Percentiles rank a stretch among this genome's conserved stretches.
phyloP scores from a whole-genome alignment of 495 filamentous ascomycete species.

The Neurospora sp. region DNA sequence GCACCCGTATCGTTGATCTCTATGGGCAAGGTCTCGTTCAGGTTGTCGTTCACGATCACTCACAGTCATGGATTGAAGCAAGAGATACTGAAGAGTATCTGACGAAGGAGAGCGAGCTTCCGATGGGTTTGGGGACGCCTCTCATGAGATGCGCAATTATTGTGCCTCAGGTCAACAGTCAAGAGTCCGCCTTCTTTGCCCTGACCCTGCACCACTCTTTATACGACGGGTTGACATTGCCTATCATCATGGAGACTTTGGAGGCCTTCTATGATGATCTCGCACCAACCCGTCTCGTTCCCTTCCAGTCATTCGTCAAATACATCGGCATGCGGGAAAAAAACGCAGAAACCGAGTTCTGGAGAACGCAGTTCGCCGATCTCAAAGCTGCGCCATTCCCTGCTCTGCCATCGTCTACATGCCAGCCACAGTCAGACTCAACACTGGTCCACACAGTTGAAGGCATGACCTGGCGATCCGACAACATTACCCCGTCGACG shows the following conservation, averaged over 20 bases:
- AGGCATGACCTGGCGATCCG: constrained; percentile 28
- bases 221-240: constrained; percentile 59
- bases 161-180: constrained; percentile 18
- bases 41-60: constrained; percentile 24
- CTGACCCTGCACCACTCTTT: constrained; percentile 58
- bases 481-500: constrained; percentile 43
- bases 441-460: constrained; percentile 32
- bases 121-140: constrained; percentile 43
- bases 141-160: constrained; percentile 44
- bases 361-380: constrained; percentile 34
- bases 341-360: constrained; percentile 23
- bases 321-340: constrained; percentile 27
- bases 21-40: constrained; percentile 37
- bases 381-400: constrained; percentile 49
- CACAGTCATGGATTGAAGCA: background rate
- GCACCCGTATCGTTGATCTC: constrained; percentile 47
- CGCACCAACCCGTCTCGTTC: constrained; percentile 30
- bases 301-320: constrained; percentile 35
- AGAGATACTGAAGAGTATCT: constrained; percentile 26
- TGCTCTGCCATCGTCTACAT: constrained; percentile 41
- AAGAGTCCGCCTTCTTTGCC: constrained; percentile 39
- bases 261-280: constrained; percentile 25
- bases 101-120: constrained; percentile 26
- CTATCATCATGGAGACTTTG: constrained; percentile 44
- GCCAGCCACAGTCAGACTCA: constrained; percentile 28